Evolutionary conservation across 257 asterid genomes (phyloP), one percentile per base, ranked within the genome.

Genomic region (Solanum rostratum): DNA sequence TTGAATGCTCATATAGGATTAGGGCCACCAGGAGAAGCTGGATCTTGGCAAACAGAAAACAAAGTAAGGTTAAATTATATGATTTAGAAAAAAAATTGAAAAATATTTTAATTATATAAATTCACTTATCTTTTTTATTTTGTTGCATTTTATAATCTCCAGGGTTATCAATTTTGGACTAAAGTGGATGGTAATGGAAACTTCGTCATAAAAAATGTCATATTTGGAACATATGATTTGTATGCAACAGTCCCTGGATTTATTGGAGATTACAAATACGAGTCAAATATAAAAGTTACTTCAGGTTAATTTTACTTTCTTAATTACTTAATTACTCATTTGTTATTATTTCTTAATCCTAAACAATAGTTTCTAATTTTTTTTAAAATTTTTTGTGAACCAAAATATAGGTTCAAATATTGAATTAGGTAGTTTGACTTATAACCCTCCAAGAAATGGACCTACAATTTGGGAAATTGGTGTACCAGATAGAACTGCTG

Each of bases 401-500:
- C n/a, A 18, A 45, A 39, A n/a, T 78, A n/a, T 85, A 87, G 93
- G 96, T 50, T 87, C 91, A 1, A 60, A 10, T 16, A 60, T 86
- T 6, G 8, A 81, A n/a, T 46, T 86, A 43, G 79, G 79, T 18
- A 54, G 45, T 39, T 87, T 92, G n/a, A 85, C 91, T 16, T 94
- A 90, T 70, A 80, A 89, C 10, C 87, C 94, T 83, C 97, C 97
- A 19, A 90, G 97, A 84, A 62, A 73, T 3, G 94, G 95, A 46
- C 82, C 91, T 3, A 94, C 97, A 2, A 18, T 94, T 22, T 93
- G 98, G 98, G 98, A 93, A 87, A 93, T 94, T 14, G 97, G 97
- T 45, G 39, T 91, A 49, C 92, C 97, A 6, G 95, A 93, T 83
- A 92, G 94, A 2, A 83, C 91, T 5, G 97, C 97, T 33, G 90